Evolutionary conservation across 805 yeast genomes (phyloP).

Genomic region (Wickerhamomyces queroliae): DNA sequence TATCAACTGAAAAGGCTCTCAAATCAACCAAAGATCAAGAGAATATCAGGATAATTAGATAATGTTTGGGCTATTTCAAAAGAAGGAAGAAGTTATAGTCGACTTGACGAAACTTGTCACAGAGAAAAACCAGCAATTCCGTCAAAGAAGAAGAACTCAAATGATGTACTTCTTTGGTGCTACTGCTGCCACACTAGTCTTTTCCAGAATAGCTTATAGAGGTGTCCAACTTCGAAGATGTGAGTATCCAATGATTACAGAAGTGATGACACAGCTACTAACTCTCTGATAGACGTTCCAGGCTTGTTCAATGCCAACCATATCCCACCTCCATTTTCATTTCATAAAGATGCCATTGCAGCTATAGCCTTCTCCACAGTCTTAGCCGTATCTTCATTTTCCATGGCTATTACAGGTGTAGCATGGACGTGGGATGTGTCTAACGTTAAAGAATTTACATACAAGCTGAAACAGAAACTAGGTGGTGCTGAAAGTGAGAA

Average conservation of each 20-base stretch:
- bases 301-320: slow-evolving; percentile 79
- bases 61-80: not conserved
- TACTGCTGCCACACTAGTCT: slow-evolving; percentile 63
- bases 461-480: slow-evolving; percentile 52
- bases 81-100: not conserved
- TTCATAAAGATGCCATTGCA: slow-evolving; percentile 75
- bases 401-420: slow-evolving; percentile 68
- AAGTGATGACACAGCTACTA: too few species aligned
- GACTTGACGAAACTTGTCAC: slow-evolving; percentile 11
- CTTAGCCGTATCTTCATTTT: slow-evolving; percentile 63
- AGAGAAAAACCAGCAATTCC: slow-evolving; percentile 11
- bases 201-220: slow-evolving; percentile 69
- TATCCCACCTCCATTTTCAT: slow-evolving; percentile 75
- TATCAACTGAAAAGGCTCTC: too few species aligned
- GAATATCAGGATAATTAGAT: not conserved
- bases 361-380: slow-evolving; percentile 82
- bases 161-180: slow-evolving; percentile 69
- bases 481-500: slow-evolving; percentile 65
- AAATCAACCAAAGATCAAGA: too few species aligned
- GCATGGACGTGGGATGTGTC: slow-evolving; percentile 80
- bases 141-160: slow-evolving; percentile 57
- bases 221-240: slow-evolving; percentile 70
- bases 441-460: slow-evolving; percentile 62
- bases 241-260: slow-evolving; percentile 11
- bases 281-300: slow-evolving; percentile 43